These are phyloP conservation scores for Geranium incanum DNA, from an alignment of 441 rosid species.

Conservation along the genomic window DNA sequence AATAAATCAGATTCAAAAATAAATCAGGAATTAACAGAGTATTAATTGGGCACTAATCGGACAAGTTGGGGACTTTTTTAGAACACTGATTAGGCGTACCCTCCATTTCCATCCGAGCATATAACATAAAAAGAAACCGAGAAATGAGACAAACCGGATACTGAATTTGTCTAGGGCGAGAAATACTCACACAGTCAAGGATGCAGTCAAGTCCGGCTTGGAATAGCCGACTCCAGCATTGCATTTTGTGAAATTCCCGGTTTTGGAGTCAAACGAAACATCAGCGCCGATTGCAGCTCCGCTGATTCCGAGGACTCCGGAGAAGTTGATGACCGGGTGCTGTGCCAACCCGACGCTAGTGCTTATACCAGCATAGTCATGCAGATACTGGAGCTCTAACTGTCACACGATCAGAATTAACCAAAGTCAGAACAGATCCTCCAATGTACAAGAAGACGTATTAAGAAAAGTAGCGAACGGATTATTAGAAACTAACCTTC, in stretches of 20 bases:
- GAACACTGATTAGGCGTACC: not conserved
- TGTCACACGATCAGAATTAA: constrained; percentile 22
- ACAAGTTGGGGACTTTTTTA: no score
- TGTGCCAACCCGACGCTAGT: constrained; percentile 76
- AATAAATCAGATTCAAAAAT: no score
- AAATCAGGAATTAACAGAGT: no score
- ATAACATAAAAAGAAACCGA: not conserved
- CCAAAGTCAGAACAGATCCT: not conserved
- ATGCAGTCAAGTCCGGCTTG: constrained; percentile 58
- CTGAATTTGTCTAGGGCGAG: not conserved
- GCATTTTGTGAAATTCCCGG: constrained; percentile 65
- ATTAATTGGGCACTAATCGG: no score
- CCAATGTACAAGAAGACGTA: constrained; percentile 2
- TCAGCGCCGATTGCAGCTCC: constrained; percentile 59
- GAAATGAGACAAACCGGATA: not conserved
- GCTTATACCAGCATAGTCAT: constrained; percentile 74
- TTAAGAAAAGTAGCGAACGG: not conserved
- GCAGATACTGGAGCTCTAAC: constrained; percentile 85
- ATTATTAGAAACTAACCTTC: constrained; percentile 39
- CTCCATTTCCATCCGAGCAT: not conserved
- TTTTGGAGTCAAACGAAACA: constrained; percentile 67
- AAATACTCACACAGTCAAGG: constrained; percentile 61
- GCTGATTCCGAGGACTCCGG: constrained; percentile 67
- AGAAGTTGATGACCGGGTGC: constrained; percentile 66
- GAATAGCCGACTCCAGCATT: constrained; percentile 66